Evolutionary conservation across 352 stramenopile species (phyloP), one percentile per base, ranked within the genome.

Genomic region (Plasmopara viticola): DNA sequence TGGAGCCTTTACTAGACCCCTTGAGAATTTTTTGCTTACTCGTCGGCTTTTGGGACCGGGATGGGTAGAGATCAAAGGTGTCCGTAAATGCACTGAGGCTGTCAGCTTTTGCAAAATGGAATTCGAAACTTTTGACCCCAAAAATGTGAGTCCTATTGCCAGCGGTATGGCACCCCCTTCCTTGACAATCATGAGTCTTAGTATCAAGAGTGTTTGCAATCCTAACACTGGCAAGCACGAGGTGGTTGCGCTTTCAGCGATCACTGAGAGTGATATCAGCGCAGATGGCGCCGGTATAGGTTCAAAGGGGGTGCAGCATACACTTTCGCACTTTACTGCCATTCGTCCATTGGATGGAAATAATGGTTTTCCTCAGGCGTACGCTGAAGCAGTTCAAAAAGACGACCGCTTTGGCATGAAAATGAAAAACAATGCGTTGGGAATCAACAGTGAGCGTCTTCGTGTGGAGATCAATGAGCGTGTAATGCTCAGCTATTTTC

Each of bases 11-110:
- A 96, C 95, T 12, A 84, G 86, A 1, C 87, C 87, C 6, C 70
- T 99, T 5, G 97, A 99, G 71, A 98, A 95, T 17, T 99, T 99
- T 63, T 65, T 99, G 15, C 64, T 99, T 37, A 97, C 97, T 53
- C 89, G 96, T 45, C 94, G 97, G 53, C 71, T 99, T 18, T 97
- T 98, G 68, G 97, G 97, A 18, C 97, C 97, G 4, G 91, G 95
- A 25, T 99, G 97, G 97, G 72, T 99, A 44, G 87, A 96, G 45
- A 93, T 99, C 56, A 87, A 89, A 47, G 78, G 90, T 48, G 86
- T 96, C n/a, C 57, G 74, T 39, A 72, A 81, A 31, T 77, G 75
- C 14, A 78, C 59, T 15, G 76, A 87, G 15, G 80, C 61, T 51
- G 72, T 81, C 31, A 92, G 81, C 42, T 99, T 96, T 66, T 99